A percentile compares a stretch with the other conserved stretches of the same genome.
phyloP scores from a whole-genome alignment of 257 asterid genomes.

The Striga asiatica region DNA sequence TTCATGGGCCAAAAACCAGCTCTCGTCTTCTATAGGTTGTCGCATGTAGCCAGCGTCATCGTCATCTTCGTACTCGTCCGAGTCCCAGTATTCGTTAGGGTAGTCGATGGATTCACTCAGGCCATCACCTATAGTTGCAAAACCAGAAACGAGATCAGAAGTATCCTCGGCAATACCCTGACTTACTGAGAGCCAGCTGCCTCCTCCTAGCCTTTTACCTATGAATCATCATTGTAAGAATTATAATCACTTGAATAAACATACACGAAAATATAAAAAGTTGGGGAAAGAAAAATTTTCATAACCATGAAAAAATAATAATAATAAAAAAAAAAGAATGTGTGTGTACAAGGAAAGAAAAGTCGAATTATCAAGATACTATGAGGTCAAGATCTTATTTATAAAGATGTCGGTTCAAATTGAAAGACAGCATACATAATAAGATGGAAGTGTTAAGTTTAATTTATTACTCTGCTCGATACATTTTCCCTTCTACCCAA shows the following conservation, averaged over 20 bases:
- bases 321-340: no score
- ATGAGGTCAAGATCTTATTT: no score
- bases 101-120: conserved; percentile 72
- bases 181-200: conserved; percentile 93
- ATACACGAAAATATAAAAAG: not conserved
- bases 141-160: conserved; percentile 94
- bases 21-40: conserved; percentile 90
- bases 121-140: conserved; percentile 91
- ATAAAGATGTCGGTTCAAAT: no score
- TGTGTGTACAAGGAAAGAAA: no score
- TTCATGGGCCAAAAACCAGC: conserved; percentile 94
- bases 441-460: no score
- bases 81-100: conserved; percentile 93
- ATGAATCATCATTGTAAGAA: conserved; percentile 24
- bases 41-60: conserved; percentile 93
- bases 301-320: no score
- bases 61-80: conserved; percentile 94
- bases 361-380: no score
- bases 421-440: no score
- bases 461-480: no score
- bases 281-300: no score
- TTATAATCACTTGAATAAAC: conserved; percentile 8
- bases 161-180: conserved; percentile 95
- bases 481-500: no score
- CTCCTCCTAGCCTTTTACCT: conserved; percentile 55